Evolutionary conservation across 2,329 filamentous ascomycete species (phyloP).

Genomic region (Fusarium papillatum): DNA sequence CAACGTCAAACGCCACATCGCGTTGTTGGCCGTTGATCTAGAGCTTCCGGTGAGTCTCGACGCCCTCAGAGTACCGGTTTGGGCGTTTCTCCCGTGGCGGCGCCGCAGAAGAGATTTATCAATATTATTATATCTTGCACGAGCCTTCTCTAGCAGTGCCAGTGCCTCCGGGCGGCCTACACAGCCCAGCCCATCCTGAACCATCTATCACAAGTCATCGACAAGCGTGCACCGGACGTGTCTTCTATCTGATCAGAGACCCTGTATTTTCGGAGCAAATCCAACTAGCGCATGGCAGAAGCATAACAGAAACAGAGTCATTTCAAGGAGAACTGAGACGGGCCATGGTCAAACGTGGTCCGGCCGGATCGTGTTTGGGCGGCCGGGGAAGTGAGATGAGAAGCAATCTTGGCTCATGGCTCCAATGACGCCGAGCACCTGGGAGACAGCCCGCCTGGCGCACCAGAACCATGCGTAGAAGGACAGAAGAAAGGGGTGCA

Average conservation of each 20-base stretch:
- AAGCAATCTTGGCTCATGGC: constrained; percentile 24
- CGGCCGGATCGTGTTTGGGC: constrained; percentile 17
- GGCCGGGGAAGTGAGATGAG: constrained; percentile 27
- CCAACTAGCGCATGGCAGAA: constrained; percentile 27
- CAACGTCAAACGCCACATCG: constrained; percentile 34
- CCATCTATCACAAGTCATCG: neutral
- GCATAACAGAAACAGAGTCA: constrained; percentile 18
- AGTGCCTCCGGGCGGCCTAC: neutral
- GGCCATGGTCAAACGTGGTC: constrained; percentile 14
- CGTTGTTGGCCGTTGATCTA: constrained; percentile 23
- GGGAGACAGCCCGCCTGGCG: constrained; percentile 21
- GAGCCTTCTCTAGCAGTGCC: constrained; percentile 1
- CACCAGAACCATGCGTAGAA: constrained; percentile 30
- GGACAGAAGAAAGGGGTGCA: constrained; percentile 35
- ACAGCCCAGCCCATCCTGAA: neutral
- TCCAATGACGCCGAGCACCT: constrained; percentile 24
- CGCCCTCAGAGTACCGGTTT: constrained; percentile 13
- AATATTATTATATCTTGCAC: neutral
- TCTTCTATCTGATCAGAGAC: constrained; percentile 4
- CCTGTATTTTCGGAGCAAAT: constrained; percentile 13
- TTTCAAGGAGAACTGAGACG: constrained; percentile 6
- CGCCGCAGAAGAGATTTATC: constrained; percentile 18
- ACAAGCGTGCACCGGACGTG: neutral
- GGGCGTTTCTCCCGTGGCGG: constrained; percentile 23
- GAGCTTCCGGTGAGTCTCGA: constrained; percentile 3